Conservation (phyloP, 805 yeast species). For the Pichia nanzhaoensis region DNA sequence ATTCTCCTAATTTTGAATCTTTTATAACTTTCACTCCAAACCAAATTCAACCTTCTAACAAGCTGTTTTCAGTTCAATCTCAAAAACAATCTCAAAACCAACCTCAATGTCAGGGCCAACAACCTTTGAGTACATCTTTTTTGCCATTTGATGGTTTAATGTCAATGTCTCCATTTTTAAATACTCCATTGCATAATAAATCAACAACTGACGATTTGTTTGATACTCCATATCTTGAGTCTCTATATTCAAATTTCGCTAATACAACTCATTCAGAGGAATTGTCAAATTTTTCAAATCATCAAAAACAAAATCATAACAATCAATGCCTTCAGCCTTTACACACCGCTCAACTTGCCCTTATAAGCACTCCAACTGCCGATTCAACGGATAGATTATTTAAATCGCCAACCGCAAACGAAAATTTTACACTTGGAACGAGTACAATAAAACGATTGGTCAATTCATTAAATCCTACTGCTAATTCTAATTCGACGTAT, state of each 20-base stretch:
- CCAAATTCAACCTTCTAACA: neutral
- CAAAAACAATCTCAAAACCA: neutral
- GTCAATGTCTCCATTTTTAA: slow-evolving; percentile 3
- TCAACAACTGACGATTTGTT: slow-evolving; percentile 9
- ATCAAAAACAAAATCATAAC: neutral
- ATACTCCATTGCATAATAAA: slow-evolving; percentile 9
- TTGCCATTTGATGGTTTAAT: slow-evolving; percentile 1
- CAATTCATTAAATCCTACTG: neutral
- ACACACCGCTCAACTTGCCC: neutral
- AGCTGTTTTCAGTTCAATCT: neutral
- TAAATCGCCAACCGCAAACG: slow-evolving; percentile 9
- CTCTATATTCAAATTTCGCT: slow-evolving; percentile 7
- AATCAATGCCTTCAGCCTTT: neutral
- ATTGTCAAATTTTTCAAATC: neutral
- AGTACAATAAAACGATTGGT: slow-evolving; percentile 9
- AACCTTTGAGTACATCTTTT: neutral
- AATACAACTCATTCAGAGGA: slow-evolving; percentile 3
- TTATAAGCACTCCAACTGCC: neutral
- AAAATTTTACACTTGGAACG: neutral
- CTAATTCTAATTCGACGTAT: neutral
- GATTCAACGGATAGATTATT: slow-evolving; percentile 2
- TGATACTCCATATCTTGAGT: slow-evolving; percentile 14
- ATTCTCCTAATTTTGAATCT: slow-evolving; percentile 10
- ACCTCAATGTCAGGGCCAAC: neutral
- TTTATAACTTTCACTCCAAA: slow-evolving; percentile 9